A percentile compares a stretch with the other conserved stretches of the same genome.
Evolutionary conservation across 2,329 filamentous ascomycete species (phyloP).

Genomic region (Pseudocercospora eumusae): DNA sequence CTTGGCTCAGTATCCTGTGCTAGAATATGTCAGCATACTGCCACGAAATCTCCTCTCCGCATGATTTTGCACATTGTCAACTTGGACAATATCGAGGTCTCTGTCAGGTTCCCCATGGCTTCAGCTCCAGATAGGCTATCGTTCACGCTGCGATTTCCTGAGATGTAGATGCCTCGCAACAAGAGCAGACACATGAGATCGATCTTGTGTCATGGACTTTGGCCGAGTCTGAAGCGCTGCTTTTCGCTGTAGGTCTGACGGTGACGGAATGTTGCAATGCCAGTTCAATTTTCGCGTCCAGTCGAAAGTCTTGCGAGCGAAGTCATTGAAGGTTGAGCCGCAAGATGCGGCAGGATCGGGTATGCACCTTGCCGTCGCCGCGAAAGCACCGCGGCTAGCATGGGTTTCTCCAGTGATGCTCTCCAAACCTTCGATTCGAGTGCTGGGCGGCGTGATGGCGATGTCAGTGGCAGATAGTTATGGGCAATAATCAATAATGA

Average conservation of each 20-base stretch:
- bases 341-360: conserved; percentile 2
- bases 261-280: background rate
- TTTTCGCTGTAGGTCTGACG: background rate
- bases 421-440: background rate
- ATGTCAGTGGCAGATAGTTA: background rate
- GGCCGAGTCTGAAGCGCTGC: too few species aligned
- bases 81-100: too few species aligned
- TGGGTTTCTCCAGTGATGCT: background rate
- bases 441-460: background rate
- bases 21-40: too few species aligned
- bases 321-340: background rate
- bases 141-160: too few species aligned
- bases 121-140: too few species aligned
- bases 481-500: conserved; percentile 1
- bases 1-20: too few species aligned
- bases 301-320: background rate
- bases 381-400: conserved; percentile 1
- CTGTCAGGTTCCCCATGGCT: too few species aligned
- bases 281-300: background rate
- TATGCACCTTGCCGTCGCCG: conserved; percentile 3
- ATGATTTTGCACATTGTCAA: too few species aligned
- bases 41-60: too few species aligned
- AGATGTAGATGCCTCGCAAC: too few species aligned
- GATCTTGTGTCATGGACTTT: too few species aligned
- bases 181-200: too few species aligned